Conservation (phyloP, 768 basidiomycete genomes). For the Fomitopsis serialis region DNA sequence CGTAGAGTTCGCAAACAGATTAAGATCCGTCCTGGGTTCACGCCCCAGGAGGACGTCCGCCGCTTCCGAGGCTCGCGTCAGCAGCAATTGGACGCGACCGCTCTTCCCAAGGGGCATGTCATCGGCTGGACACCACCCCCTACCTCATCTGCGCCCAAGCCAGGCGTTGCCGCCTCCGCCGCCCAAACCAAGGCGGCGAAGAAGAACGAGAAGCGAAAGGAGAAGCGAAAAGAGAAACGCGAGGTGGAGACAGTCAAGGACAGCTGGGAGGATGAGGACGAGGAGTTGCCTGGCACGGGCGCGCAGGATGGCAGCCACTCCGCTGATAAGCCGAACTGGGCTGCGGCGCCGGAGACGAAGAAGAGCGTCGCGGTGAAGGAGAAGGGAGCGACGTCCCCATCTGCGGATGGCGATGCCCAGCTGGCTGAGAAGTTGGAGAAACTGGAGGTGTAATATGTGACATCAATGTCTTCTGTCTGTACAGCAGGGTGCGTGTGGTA, state of each 20-base stretch:
- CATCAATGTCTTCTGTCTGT: constrained; percentile 6
- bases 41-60: constrained; percentile 90
- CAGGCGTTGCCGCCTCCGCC: constrained; percentile 21
- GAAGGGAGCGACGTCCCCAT: neutral
- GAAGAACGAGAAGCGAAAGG: constrained; percentile 81
- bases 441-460: constrained; percentile 45
- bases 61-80: constrained; percentile 79
- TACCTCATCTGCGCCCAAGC: constrained; percentile 23
- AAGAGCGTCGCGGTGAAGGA: neutral
- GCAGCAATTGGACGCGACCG: constrained; percentile 58
- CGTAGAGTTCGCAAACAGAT: constrained; percentile 79
- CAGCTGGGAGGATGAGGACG: constrained; percentile 75
- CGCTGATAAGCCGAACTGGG: constrained; percentile 20
- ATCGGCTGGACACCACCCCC: constrained; percentile 71
- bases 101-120: constrained; percentile 74
- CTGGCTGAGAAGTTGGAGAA: constrained; percentile 51
- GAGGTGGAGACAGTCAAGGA: constrained; percentile 59
- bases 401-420: constrained; percentile 24
- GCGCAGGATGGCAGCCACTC: constrained; percentile 21
- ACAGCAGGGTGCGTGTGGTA: constrained; percentile 5
- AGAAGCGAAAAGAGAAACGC: constrained; percentile 50
- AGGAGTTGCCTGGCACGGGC: constrained; percentile 24
- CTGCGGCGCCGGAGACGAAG: constrained; percentile 15
- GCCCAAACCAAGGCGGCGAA: constrained; percentile 43
- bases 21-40: constrained; percentile 89